Percentiles rank a stretch among this genome's conserved stretches.
These are phyloP conservation scores for Solanum bukasovii DNA, from an alignment of 257 asterid species.

Conservation along the genomic window DNA sequence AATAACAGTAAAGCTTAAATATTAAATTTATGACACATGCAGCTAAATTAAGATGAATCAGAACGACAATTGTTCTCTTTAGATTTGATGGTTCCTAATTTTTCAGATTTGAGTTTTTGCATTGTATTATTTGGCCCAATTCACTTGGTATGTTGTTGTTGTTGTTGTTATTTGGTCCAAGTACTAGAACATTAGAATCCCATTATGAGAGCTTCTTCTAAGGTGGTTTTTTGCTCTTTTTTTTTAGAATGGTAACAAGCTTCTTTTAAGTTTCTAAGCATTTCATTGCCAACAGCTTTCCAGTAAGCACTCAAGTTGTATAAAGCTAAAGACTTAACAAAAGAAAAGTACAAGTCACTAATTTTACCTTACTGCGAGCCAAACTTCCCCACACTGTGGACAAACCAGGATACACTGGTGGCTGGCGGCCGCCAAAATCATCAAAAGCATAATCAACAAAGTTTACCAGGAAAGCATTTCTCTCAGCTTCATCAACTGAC, in stretches of 20 bases:
- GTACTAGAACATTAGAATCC: background rate
- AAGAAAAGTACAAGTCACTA: constrained; percentile 3
- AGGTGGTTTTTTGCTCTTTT: background rate
- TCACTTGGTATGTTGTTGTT: background rate
- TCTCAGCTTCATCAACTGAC: constrained; percentile 95
- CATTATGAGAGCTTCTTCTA: background rate
- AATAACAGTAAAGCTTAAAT: background rate
- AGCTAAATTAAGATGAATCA: background rate
- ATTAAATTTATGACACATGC: background rate
- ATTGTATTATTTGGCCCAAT: background rate
- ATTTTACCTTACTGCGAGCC: constrained; percentile 96
- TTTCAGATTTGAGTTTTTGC: background rate
- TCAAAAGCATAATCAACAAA: constrained; percentile 92
- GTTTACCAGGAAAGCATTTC: constrained; percentile 85
- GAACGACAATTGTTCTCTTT: background rate
- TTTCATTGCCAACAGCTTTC: background rate
- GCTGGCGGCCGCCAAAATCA: constrained; percentile 98
- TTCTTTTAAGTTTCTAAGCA: background rate
- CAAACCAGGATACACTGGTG: constrained; percentile 97
- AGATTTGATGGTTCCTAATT: background rate
- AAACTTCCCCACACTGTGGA: constrained; percentile 99
- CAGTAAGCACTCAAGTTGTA: background rate
- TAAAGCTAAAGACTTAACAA: background rate
- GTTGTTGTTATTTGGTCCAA: background rate
- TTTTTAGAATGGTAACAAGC: background rate